phyloP scores from a whole-genome alignment of 2,329 filamentous ascomycete species.

The Fusarium falciforme region DNA sequence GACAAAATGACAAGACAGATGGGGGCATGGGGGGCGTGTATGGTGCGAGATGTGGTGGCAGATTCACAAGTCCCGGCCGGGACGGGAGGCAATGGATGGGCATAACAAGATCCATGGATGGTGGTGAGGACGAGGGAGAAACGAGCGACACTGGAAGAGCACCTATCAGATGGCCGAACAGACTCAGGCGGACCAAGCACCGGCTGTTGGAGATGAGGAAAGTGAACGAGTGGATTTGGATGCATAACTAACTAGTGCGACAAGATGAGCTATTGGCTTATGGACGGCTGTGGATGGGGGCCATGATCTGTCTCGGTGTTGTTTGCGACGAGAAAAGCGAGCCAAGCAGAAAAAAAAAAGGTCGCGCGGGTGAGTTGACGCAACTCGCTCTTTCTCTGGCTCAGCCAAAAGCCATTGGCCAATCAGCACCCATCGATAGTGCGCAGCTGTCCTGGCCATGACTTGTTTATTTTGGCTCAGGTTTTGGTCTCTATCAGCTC shows the following conservation, averaged over 20 bases:
- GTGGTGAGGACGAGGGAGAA: conserved; percentile 1
- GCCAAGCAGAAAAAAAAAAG: conserved; percentile 4
- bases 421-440: conserved; percentile 48
- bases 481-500: conserved; percentile 10
- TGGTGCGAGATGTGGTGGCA: conserved; percentile 25
- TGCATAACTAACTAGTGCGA: not conserved
- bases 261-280: not conserved
- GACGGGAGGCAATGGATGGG: conserved; percentile 27
- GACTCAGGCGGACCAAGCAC: conserved; percentile 13
- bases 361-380: conserved; percentile 24
- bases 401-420: conserved; percentile 45
- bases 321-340: conserved; percentile 39
- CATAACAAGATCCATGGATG: conserved; percentile 29
- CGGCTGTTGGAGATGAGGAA: conserved; percentile 11
- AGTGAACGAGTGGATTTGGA: not conserved
- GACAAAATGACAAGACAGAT: conserved; percentile 32
- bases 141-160: conserved; percentile 9
- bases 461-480: conserved; percentile 39
- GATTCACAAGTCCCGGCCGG: conserved; percentile 32
- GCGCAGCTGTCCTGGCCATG: conserved; percentile 30
- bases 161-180: conserved; percentile 12
- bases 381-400: conserved; percentile 41
- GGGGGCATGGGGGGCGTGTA: conserved; percentile 29
- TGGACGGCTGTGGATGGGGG: not conserved
- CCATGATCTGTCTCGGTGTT: conserved; percentile 32